Conservation (phyloP, 768 basidiomycete genomes). For the Botryobasidium botryosum region DNA sequence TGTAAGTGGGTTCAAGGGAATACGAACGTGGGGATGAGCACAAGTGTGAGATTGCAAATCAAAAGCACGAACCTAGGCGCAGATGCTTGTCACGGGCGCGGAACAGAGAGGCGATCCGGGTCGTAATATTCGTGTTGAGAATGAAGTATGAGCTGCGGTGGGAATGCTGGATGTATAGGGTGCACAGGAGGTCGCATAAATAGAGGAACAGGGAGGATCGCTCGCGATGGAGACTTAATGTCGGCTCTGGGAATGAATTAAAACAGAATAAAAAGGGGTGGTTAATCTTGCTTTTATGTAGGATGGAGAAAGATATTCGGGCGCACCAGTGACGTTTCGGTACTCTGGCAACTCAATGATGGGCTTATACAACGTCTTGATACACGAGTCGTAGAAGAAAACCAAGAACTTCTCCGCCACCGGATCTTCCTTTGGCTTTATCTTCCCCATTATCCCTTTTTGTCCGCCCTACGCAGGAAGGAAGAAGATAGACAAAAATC, state of each 20-base stretch:
- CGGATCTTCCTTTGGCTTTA: slow-evolving; percentile 42
- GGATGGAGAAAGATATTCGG: slow-evolving; percentile 22
- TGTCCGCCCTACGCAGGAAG: slow-evolving; percentile 22
- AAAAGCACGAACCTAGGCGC: slow-evolving; percentile 45
- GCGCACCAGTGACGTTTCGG: slow-evolving; percentile 32
- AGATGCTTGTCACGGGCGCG: slow-evolving; percentile 81
- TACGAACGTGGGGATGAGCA: slow-evolving; percentile 6
- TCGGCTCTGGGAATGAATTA: slow-evolving; percentile 26
- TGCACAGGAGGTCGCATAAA: slow-evolving; percentile 80
- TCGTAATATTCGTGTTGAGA: slow-evolving; percentile 60
- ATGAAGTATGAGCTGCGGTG: slow-evolving; percentile 87
- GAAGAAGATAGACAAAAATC: too few relatives aligned
- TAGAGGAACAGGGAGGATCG: slow-evolving; percentile 72
- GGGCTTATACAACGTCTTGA: slow-evolving; percentile 66
- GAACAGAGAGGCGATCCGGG: slow-evolving; percentile 59
- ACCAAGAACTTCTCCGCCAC: slow-evolving; percentile 80
- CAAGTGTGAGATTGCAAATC: too few relatives aligned
- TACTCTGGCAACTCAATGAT: slow-evolving; percentile 58
- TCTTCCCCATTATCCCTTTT: slow-evolving; percentile 23
- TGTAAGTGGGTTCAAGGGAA: slow-evolving; percentile 20
- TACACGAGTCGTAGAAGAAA: slow-evolving; percentile 68
- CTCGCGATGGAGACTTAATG: slow-evolving; percentile 46
- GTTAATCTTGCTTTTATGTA: neutral
- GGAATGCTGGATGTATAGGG: slow-evolving; percentile 73
- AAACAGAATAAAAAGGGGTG: neutral